A percentile compares a stretch with the other conserved stretches of the same genome.
Evolutionary conservation across 2,329 filamentous ascomycete species (phyloP).

Genomic region (Paecilomyces sp.): DNA sequence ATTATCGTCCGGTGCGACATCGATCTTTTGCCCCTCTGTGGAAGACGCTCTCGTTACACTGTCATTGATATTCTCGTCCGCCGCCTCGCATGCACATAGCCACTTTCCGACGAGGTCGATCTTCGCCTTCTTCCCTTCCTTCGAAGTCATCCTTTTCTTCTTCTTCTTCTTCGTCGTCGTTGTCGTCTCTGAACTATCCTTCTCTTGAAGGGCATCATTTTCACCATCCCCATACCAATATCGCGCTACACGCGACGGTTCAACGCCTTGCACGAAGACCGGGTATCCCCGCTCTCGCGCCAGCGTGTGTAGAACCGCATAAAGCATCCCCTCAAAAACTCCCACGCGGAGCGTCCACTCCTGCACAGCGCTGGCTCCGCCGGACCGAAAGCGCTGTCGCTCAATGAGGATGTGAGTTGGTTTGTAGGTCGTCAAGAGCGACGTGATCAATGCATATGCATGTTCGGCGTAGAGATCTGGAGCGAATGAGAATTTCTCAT

Average conservation of each 20-base stretch:
- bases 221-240: slow-evolving; percentile 44
- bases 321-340: slow-evolving; percentile 73
- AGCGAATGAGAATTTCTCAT: slow-evolving; percentile 34
- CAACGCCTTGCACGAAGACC: slow-evolving; percentile 44
- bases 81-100: slow-evolving; percentile 30
- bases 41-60: slow-evolving; percentile 4
- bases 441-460: slow-evolving; percentile 49
- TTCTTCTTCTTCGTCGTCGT: too few species aligned
- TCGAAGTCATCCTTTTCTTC: slow-evolving; percentile 14
- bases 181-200: slow-evolving; percentile 4
- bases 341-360: slow-evolving; percentile 83
- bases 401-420: slow-evolving; percentile 68
- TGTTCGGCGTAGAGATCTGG: slow-evolving; percentile 47
- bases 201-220: background rate
- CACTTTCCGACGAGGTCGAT: slow-evolving; percentile 55
- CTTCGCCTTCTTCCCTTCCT: slow-evolving; percentile 46
- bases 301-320: slow-evolving; percentile 59
- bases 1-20: background rate
- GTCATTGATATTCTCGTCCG: slow-evolving; percentile 19
- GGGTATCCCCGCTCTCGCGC: slow-evolving; percentile 36
- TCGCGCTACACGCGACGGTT: slow-evolving; percentile 48
- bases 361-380: slow-evolving; percentile 57
- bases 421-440: slow-evolving; percentile 41
- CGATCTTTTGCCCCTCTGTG: background rate
- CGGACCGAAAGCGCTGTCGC: slow-evolving; percentile 57